Conservation (phyloP, 2,329 filamentous ascomycete genomes). For the Aspergillus japonicus region DNA sequence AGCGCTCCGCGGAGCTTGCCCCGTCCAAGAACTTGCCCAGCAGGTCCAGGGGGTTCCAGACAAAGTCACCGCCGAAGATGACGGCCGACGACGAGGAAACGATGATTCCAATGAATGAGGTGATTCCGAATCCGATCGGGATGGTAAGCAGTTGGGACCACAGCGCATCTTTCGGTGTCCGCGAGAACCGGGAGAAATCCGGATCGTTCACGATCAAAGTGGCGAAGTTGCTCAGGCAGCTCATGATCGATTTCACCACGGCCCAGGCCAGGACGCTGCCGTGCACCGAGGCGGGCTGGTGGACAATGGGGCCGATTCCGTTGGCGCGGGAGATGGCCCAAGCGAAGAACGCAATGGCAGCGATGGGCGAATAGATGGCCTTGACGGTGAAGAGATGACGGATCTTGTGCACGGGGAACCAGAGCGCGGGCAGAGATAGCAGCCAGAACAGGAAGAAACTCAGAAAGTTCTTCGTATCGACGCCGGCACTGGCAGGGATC, state of each 20-base stretch:
- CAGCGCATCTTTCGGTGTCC: constrained; percentile 70
- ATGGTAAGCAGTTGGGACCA: constrained; percentile 79
- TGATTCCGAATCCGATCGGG: constrained; percentile 69
- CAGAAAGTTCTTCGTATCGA: constrained; percentile 70
- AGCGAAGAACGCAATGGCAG: constrained; percentile 82
- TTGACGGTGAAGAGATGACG: constrained; percentile 90
- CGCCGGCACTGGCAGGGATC: constrained; percentile 64
- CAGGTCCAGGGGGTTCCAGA: constrained; percentile 72
- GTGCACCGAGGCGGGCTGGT: constrained; percentile 60
- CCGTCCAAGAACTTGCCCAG: constrained; percentile 67
- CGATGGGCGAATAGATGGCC: constrained; percentile 75
- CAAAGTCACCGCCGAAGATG: constrained; percentile 60
- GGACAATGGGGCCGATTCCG: constrained; percentile 78
- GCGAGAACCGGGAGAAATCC: constrained; percentile 81
- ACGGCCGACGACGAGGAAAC: constrained; percentile 66
- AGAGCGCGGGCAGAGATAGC: constrained; percentile 75
- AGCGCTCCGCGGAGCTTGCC: constrained; percentile 66
- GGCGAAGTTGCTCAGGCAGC: constrained; percentile 84
- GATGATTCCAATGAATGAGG: constrained; percentile 81
- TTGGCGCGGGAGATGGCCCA: constrained; percentile 82
- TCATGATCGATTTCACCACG: constrained; percentile 83
- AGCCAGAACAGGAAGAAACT: constrained; percentile 89
- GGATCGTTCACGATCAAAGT: constrained; percentile 78
- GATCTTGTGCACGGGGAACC: constrained; percentile 85
- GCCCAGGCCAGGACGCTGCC: constrained; percentile 76